Percentiles rank a stretch among this genome's conserved stretches.
These are phyloP conservation scores for Pseudonitzschia multiseries DNA, from an alignment of 108 stramenopile species.

Conservation along the genomic window DNA sequence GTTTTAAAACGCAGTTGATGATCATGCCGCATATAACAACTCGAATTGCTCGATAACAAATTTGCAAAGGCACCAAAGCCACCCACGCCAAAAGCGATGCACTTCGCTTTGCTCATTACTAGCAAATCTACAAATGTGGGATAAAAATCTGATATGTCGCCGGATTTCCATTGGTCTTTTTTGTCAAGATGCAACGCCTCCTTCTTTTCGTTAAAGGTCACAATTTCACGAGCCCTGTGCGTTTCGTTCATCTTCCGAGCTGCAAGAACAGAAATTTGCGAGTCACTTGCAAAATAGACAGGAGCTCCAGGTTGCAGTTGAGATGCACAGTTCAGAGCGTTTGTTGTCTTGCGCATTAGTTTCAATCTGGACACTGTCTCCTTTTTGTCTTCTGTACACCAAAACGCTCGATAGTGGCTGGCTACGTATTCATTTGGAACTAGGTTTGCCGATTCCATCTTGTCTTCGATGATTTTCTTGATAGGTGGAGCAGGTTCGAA, in stretches of 20 bases:
- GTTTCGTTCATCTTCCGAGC: not conserved
- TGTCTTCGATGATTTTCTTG: slow-evolving; percentile 20
- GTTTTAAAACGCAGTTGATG: not conserved
- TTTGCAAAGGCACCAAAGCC: slow-evolving; percentile 36
- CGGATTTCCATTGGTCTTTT: slow-evolving; percentile 14
- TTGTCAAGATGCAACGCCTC: slow-evolving; percentile 50
- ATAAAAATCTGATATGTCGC: slow-evolving; percentile 37
- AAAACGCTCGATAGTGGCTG: slow-evolving; percentile 48
- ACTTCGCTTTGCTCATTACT: slow-evolving; percentile 36
- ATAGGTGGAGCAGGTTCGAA: slow-evolving; percentile 47
- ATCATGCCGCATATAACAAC: slow-evolving; percentile 19
- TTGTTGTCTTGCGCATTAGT: slow-evolving; percentile 21
- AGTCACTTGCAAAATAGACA: slow-evolving; percentile 52
- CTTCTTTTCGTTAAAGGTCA: slow-evolving; percentile 8
- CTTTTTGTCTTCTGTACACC: slow-evolving; percentile 11
- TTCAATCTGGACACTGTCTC: not conserved
- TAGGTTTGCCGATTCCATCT: slow-evolving; percentile 26
- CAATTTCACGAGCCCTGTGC: not conserved
- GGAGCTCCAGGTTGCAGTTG: slow-evolving; percentile 36
- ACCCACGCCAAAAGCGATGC: slow-evolving; percentile 31
- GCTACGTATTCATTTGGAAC: slow-evolving; percentile 40
- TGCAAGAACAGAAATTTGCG: slow-evolving; percentile 10
- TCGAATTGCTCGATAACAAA: slow-evolving; percentile 24
- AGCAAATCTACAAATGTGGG: slow-evolving; percentile 53
- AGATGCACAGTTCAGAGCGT: slow-evolving; percentile 51